Evolutionary conservation across 2,329 filamentous ascomycete genomes (phyloP), one percentile per base, ranked within the genome.

Genomic region (Hypoxylon sp.): DNA sequence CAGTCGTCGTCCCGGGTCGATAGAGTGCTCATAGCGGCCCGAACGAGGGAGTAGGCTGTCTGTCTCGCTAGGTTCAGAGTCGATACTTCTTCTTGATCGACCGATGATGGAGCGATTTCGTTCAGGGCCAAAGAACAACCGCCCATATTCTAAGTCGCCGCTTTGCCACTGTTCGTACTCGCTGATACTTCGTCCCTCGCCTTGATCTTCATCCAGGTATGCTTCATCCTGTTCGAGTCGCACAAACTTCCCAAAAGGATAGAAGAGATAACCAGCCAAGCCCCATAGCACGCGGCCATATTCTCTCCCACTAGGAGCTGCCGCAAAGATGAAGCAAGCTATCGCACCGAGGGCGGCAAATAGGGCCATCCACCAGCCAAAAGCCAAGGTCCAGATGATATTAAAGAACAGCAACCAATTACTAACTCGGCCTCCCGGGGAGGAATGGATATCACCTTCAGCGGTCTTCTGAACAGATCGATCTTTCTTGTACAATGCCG

Each of bases 101-200:
- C 95, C 96, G 46, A 98, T 85, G 57, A 98, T 90, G 5, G 94
- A 97, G 59, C 92, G 89, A 73, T 87, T 90, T 67, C 88, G 83
- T 55, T 89, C 89, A 2, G 96, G 96, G 0, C 96, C 97, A 79
- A 99, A 99, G 84, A 99, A 98, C 2, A 99, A 87, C 35, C 95
- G 89, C 2, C 96, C 96, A 79, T 98, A 94, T 80, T 99, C 96
- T 35, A 99, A 87, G 77, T 99, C 96, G 55, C 96, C 96, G 77
- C 90, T 98, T 82, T 99, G 96, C 96, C 96, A 99, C 81, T 97
- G 94, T 80, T 99, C 96, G 78, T 99, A 99, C 82, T 99, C 96
- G 75, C 93, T 97, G 77, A 99, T 98, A 82, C 94, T 98, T 77
- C 96, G 90, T 19, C 96, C 96, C 81, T 99, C 96, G 44, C 95